A percentile compares a stretch with the other conserved stretches of the same genome.
Conservation (phyloP, 2,329 filamentous ascomycete species). For the Botrytis squamosa region DNA sequence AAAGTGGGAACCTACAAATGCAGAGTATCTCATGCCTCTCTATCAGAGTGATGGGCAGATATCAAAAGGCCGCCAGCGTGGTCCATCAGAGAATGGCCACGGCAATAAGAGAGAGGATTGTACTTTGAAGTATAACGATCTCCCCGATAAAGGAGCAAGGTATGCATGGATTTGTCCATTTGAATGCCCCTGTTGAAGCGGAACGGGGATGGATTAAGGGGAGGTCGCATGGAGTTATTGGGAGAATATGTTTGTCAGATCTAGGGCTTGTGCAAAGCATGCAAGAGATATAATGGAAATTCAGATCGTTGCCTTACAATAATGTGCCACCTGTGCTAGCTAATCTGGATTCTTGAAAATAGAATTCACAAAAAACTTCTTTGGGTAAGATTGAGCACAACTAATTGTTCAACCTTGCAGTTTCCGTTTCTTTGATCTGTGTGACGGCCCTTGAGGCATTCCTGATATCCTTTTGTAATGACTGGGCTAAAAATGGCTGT, state of each 20-base stretch:
- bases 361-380: neutral
- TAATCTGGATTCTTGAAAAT: neutral
- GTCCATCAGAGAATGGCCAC: neutral
- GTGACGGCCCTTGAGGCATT: neutral
- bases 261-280: neutral
- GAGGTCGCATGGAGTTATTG: neutral
- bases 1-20: neutral
- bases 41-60: neutral
- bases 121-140: neutral
- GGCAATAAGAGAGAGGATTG: neutral
- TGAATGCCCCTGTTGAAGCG: neutral
- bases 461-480: neutral
- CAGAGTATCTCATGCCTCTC: conserved; percentile 5
- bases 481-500: neutral
- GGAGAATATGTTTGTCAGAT: neutral
- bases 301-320: neutral
- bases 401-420: neutral
- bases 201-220: neutral
- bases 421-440: too few relatives aligned
- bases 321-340: neutral
- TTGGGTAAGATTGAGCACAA: neutral
- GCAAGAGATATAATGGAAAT: neutral
- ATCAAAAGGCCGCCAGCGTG: neutral
- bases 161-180: conserved; percentile 15
- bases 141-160: neutral